Conservation (phyloP, 257 asterid species). For the Leptodermis oblonga region DNA sequence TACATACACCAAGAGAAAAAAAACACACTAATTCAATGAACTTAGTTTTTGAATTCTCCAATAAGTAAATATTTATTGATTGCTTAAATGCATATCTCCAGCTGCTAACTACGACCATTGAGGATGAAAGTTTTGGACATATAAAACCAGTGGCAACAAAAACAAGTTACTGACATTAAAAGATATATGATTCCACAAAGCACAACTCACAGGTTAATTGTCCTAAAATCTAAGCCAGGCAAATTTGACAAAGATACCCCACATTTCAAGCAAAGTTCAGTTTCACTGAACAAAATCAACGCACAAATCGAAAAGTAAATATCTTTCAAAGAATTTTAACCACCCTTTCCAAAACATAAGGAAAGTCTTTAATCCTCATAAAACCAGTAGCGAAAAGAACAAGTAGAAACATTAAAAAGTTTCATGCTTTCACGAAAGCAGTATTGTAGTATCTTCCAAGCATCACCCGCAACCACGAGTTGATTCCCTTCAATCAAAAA, state of each 20-base stretch:
- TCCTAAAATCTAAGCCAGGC: neutral
- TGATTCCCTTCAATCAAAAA: neutral
- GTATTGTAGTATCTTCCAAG: neutral
- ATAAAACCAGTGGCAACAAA: neutral
- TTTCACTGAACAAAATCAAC: too few relatives aligned
- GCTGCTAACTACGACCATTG: neutral
- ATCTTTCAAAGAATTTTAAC: too few relatives aligned
- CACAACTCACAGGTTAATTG: neutral
- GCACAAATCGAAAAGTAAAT: too few relatives aligned
- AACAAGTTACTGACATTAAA: neutral
- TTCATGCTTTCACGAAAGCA: neutral
- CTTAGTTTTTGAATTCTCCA: neutral
- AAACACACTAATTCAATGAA: neutral
- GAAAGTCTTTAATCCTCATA: neutral
- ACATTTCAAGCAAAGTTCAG: neutral
- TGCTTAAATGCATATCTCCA: neutral
- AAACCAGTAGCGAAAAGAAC: neutral
- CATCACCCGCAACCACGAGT: neutral
- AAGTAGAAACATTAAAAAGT: neutral
- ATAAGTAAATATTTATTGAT: neutral
- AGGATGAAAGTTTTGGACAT: neutral
- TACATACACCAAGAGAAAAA: conserved; percentile 32
- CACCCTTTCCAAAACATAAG: neutral
- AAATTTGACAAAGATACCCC: neutral
- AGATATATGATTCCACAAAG: neutral